Evolutionary conservation across 208 protist genomes (phyloP), one percentile per base, ranked within the genome.

Genomic region (Wallacemonas sp.): DNA sequence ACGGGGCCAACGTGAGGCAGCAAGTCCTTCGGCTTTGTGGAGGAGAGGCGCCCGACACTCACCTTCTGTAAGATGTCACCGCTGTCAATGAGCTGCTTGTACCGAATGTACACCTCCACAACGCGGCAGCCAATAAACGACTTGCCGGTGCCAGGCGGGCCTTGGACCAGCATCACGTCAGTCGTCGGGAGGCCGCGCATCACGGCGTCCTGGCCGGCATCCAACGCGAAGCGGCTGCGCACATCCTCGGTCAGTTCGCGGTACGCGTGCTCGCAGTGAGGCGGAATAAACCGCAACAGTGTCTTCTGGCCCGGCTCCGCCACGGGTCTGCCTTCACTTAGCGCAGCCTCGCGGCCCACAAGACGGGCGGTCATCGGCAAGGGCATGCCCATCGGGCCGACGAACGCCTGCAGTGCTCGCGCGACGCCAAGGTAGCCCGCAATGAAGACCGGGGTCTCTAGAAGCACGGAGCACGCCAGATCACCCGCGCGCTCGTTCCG

Each of bases 141-240:
- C 79, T 98, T 98, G n/a, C 96, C 96, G 2, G 96, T 98, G 42
- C 96, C 96, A 2, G 96, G 96, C 0, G 96, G 96, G 3, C 96
- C 96, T 53, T 98, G 96, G 34, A 97, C 90, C 17, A 97, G 80
- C 58, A 95, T 67, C 72, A 98, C 66, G 49, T 84, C 74, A 24
- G 75, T 76, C 9, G 70, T 76, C 2, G 87, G 82, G 62, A 97
- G 80, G 24, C 68, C 70, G 0, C 68, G 68, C 75, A 97, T 87
- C 5, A 87, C 88, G 21, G 79, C 70, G 21, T 86, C 75, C 55
- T 97, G 92, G 0, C 92, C 92, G 28, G 82, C 76, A 54, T 97
- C 92, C 17, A 95, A 66, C 0, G 63, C 30, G 72, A 86, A 95
- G 34, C 69, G 68, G 24, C 66, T 69, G 34, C 72, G 82, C 15